A percentile compares a stretch with the other conserved stretches of the same genome.
phyloP scores from a whole-genome alignment of 139 green algal species.

The Chlorella sp. region DNA sequence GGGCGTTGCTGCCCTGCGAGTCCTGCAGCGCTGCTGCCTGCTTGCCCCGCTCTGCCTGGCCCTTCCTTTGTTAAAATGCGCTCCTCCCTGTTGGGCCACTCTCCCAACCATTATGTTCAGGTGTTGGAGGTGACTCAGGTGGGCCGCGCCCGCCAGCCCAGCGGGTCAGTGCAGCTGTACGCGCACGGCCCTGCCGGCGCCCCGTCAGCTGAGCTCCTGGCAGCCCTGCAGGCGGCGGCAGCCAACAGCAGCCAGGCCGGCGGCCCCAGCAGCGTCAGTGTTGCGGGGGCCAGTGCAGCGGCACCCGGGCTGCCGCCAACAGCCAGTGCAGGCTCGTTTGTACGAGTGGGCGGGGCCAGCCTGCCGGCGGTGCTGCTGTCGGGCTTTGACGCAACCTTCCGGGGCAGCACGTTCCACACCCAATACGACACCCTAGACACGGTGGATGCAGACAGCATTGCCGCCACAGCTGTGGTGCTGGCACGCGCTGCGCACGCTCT shows the following conservation, averaged over 20 bases:
- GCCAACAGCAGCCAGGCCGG: slow-evolving; percentile 29
- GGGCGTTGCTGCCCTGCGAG: too few relatives aligned
- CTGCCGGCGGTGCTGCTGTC: slow-evolving; percentile 59
- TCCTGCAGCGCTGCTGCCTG: neutral
- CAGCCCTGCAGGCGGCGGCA: slow-evolving; percentile 3
- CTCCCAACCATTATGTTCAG: neutral
- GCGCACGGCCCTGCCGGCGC: slow-evolving; percentile 41
- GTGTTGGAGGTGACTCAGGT: slow-evolving; percentile 72
- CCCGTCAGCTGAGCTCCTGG: neutral
- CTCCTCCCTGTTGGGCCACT: too few relatives aligned
- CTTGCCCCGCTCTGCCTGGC: neutral
- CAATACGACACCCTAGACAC: slow-evolving; percentile 46
- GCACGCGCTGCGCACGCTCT: slow-evolving; percentile 59
- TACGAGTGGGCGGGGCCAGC: slow-evolving; percentile 45
- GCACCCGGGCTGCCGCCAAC: slow-evolving; percentile 74
- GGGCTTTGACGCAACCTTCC: slow-evolving; percentile 67
- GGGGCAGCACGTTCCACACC: slow-evolving; percentile 59
- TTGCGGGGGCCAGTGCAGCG: neutral
- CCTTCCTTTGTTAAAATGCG: too few relatives aligned
- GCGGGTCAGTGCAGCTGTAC: slow-evolving; percentile 42
- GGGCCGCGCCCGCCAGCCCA: slow-evolving; percentile 29
- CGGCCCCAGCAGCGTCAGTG: neutral
- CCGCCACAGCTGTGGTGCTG: slow-evolving; percentile 51
- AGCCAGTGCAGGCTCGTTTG: slow-evolving; percentile 73
- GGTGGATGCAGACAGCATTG: slow-evolving; percentile 23